Percentiles rank a stretch among this genome's conserved stretches.
phyloP scores from a whole-genome alignment of 331 rosid genomes.

The Saraca asoca region DNA sequence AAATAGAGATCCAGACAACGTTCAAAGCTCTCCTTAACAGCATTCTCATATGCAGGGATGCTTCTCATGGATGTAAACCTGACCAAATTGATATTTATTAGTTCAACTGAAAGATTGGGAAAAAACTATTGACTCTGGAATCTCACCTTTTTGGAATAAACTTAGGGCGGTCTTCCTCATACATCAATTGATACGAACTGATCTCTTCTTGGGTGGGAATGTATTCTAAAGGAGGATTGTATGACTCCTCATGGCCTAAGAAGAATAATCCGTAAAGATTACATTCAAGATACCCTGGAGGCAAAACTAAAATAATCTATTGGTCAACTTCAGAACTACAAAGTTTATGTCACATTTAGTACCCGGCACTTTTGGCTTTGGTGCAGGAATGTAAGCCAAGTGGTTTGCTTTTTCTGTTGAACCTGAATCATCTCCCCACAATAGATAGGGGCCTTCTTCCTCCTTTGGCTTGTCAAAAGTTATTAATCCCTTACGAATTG shows the following conservation, averaged over 20 bases:
- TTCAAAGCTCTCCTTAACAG: slow-evolving; percentile 72
- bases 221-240: slow-evolving; percentile 88
- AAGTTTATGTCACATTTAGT: slow-evolving; percentile 26
- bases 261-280: slow-evolving; percentile 3
- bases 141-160: slow-evolving; percentile 77
- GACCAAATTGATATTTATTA: slow-evolving; percentile 31
- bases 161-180: slow-evolving; percentile 88
- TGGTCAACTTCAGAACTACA: slow-evolving; percentile 25
- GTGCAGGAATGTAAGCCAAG: slow-evolving; percentile 89
- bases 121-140: slow-evolving; percentile 4
- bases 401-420: slow-evolving; percentile 59
- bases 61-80: slow-evolving; percentile 82
- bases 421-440: slow-evolving; percentile 88
- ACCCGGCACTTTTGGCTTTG: slow-evolving; percentile 91
- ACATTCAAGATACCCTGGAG: slow-evolving; percentile 19
- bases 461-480: slow-evolving; percentile 77
- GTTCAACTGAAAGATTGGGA: slow-evolving; percentile 24
- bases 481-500: slow-evolving; percentile 76
- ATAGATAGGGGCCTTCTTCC: slow-evolving; percentile 60
- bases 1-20: slow-evolving; percentile 87
- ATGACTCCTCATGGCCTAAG: slow-evolving; percentile 89
- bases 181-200: slow-evolving; percentile 75
- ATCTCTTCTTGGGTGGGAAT: slow-evolving; percentile 95
- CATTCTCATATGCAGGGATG: slow-evolving; percentile 86
- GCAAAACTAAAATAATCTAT: slow-evolving; percentile 16